Conservation (phyloP, 306 rosid genomes). For the Arachis hypogaea region DNA sequence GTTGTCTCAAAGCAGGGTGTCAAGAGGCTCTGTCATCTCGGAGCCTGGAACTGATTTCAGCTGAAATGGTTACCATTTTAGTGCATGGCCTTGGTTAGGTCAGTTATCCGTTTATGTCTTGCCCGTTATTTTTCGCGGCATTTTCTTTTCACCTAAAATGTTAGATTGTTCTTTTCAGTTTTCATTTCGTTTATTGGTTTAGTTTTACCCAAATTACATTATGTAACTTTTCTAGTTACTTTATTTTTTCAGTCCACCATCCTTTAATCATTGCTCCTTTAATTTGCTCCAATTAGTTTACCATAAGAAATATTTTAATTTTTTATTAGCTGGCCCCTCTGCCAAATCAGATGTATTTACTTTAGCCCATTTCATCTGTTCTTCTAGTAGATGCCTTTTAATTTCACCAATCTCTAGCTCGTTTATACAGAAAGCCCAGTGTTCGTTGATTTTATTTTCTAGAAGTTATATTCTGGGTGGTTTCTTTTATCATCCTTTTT, state of each 20-base stretch:
- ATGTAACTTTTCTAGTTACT: constrained; percentile 45
- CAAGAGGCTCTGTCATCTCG: constrained; percentile 94
- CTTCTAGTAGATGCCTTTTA: constrained; percentile 31
- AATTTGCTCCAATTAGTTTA: constrained; percentile 33
- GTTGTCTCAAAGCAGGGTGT: constrained; percentile 98
- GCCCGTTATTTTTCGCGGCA: constrained; percentile 70
- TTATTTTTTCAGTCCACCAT: constrained; percentile 36
- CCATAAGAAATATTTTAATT: constrained; percentile 33
- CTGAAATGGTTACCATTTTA: constrained; percentile 92
- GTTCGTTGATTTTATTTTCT: constrained; percentile 27
- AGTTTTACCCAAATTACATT: constrained; percentile 52
- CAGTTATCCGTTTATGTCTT: constrained; percentile 77
- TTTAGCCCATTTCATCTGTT: constrained; percentile 5
- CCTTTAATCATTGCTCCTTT: constrained; percentile 32
- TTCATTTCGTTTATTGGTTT: constrained; percentile 49
- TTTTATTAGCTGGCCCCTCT: constrained; percentile 34
- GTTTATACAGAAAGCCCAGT: constrained; percentile 8
- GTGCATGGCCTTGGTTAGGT: constrained; percentile 90
- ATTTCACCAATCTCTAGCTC: constrained; percentile 36
- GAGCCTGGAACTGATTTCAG: constrained; percentile 96
- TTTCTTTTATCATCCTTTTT: constrained; percentile 12
- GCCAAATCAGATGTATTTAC: constrained; percentile 23
- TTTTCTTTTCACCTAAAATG: constrained; percentile 64
- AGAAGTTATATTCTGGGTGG: constrained; percentile 38
- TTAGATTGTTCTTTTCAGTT: constrained; percentile 47